A percentile compares a stretch with the other conserved stretches of the same genome.
These are phyloP conservation scores for Eucalyptus cloeziana DNA, from an alignment of 345 rosid genomes.

Conservation along the genomic window DNA sequence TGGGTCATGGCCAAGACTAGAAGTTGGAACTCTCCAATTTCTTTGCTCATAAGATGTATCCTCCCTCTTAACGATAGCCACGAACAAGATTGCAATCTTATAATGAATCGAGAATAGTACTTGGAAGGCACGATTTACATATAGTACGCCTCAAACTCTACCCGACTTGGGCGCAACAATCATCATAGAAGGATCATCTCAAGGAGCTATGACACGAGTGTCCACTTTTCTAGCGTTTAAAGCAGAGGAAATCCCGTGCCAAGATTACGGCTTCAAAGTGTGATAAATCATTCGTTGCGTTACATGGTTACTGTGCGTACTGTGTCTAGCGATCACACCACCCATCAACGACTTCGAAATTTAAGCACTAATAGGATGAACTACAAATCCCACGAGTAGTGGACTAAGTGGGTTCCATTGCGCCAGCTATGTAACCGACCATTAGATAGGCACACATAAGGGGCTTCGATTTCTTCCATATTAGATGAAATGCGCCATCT, in stretches of 20 bases:
- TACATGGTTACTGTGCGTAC: neutral
- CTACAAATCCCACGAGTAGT: neutral
- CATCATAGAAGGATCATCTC: neutral
- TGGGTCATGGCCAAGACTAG: neutral
- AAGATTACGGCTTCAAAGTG: too few species aligned
- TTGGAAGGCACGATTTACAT: neutral
- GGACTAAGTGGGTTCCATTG: rapidly evolving
- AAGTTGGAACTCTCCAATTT: neutral
- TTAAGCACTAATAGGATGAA: neutral
- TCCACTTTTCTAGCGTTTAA: neutral
- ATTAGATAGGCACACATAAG: neutral
- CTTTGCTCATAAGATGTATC: neutral
- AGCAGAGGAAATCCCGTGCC: neutral
- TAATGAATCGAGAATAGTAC: neutral
- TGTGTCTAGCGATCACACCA: neutral
- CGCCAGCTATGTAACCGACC: neutral
- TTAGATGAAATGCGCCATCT: neutral
- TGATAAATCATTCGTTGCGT: neutral
- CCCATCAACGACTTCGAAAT: neutral
- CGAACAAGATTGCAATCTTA: neutral
- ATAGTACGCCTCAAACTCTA: neutral
- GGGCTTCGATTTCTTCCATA: neutral
- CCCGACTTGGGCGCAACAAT: neutral
- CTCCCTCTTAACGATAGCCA: neutral
- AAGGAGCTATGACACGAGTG: neutral